phyloP scores from a whole-genome alignment of 371 early-diverging fungal species.

The Rhizopus delemar region DNA sequence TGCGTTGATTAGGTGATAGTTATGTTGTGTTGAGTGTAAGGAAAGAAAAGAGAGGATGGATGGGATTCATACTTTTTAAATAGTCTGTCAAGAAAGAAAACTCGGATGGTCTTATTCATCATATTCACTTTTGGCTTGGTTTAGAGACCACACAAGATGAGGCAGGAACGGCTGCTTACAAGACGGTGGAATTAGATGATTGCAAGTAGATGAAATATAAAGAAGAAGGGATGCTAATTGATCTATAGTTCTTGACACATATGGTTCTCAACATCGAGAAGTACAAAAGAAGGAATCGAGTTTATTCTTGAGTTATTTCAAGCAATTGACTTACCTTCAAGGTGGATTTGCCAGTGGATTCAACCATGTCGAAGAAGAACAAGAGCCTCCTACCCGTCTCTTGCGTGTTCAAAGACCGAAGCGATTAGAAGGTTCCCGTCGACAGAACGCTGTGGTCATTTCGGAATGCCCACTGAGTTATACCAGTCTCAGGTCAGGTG shows the following conservation, averaged over 20 bases:
- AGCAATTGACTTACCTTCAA: constrained; percentile 51
- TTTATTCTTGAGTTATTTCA: constrained; percentile 71
- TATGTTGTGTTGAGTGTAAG: constrained; percentile 77
- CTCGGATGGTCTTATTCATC: constrained; percentile 64
- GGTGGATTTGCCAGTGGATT: constrained; percentile 86
- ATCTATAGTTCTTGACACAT: constrained; percentile 59
- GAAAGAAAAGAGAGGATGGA: background rate
- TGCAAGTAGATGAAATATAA: constrained; percentile 44
- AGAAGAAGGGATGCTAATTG: background rate
- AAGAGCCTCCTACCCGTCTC: constrained; percentile 61
- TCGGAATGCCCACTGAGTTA: constrained; percentile 61
- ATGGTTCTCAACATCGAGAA: constrained; percentile 81
- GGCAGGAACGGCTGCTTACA: constrained; percentile 89
- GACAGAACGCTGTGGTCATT: constrained; percentile 57
- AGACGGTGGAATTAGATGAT: constrained; percentile 86
- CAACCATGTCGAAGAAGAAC: constrained; percentile 66
- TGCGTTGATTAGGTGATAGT: constrained; percentile 57
- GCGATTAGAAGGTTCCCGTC: constrained; percentile 39
- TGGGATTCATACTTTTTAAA: background rate
- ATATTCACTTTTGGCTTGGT: constrained; percentile 89
- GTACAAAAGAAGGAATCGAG: constrained; percentile 68
- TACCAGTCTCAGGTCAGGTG: constrained; percentile 68
- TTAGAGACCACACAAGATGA: constrained; percentile 74
- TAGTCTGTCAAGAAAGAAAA: constrained; percentile 69
- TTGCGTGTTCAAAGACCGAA: constrained; percentile 65